Evolutionary conservation across 495 filamentous ascomycete genomes (phyloP), one percentile per base, ranked within the genome.

Genomic region (Penicillium daleae): DNA sequence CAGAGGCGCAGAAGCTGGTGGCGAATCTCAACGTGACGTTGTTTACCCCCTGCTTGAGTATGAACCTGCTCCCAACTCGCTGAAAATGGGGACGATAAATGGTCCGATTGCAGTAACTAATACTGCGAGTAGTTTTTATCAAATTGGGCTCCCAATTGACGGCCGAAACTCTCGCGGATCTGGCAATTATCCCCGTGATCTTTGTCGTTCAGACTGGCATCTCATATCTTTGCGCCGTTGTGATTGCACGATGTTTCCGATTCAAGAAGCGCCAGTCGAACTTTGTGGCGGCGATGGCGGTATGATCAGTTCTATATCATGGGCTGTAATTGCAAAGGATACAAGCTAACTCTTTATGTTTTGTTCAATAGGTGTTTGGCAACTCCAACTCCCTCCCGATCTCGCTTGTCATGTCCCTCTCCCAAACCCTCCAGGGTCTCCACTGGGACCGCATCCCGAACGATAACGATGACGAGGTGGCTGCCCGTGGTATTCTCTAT

Each of bases 311-410:
- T 56, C 22, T 40, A 26, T 31, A 12, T 31, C 21, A 55, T 12
- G 15, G 27, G 31, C 35, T 39, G 39, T n/a, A 17, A 21, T 50
- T 13, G 42, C 8, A 10, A 1, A 40, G 32, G n/a, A 24, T 17
- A 12, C 17, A 13, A 59, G 54, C 66, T 71, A 42, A 69, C n/a
- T n/a, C n/a, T n/a, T n/a, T n/a, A n/a, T 46, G 29, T 2, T 13
- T 54, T 32, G 49, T 59, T 61, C n/a, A 56, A 56, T 50, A 87
- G 83, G 89, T 99, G 39, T 99, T 99, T 72, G 95, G 94, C 60
- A 99, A 99, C 73, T 97, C 94, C 35, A 99, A 98, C 76, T 98
- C 95, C 17, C 87, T 99, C 19, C 95, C 95, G 2, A 97, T 99
- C 57, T 99, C 95, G 0, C 86, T 99, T 49, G 92, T 99, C 66